phyloP scores from a whole-genome alignment of 2,329 filamentous ascomycete species.

The Fusarium liriodendri region DNA sequence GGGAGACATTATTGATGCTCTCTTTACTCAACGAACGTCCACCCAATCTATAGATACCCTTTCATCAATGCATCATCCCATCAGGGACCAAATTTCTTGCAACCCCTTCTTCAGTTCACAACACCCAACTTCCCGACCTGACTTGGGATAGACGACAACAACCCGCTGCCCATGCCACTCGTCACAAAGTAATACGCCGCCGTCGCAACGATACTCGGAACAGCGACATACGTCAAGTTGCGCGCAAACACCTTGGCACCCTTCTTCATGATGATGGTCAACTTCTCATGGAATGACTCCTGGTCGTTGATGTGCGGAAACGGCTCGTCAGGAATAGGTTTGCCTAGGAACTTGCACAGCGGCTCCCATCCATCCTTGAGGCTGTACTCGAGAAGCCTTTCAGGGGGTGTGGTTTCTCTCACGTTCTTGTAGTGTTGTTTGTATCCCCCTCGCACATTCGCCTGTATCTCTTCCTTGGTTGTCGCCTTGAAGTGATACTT shows the following conservation, averaged over 20 bases:
- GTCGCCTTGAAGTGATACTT: slow-evolving; percentile 2
- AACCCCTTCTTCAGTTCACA: neutral
- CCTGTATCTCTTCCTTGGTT: neutral
- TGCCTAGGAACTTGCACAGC: slow-evolving; percentile 23
- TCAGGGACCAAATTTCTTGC: too few species aligned
- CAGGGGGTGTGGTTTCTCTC: neutral
- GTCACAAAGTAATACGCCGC: slow-evolving; percentile 3
- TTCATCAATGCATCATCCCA: neutral
- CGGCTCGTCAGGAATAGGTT: slow-evolving; percentile 7
- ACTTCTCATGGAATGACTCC: slow-evolving; percentile 20
- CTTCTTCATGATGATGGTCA: slow-evolving; percentile 13
- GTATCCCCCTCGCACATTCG: neutral
- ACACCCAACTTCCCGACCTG: neutral
- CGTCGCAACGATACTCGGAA: neutral
- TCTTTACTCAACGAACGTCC: neutral
- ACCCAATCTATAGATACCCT: slow-evolving; percentile 24
- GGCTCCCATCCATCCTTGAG: slow-evolving; percentile 23
- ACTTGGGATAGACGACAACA: neutral
- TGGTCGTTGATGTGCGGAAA: slow-evolving; percentile 15
- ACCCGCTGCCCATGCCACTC: neutral
- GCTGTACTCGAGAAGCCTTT: slow-evolving; percentile 17
- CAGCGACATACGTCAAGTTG: slow-evolving; percentile 2
- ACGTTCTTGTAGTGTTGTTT: slow-evolving; percentile 14
- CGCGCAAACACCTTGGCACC: slow-evolving; percentile 1
- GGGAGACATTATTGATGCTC: slow-evolving; percentile 46